Evolutionary conservation across 768 basidiomycete species (phyloP), one percentile per base, ranked within the genome.

Genomic region (Leccinum ochraceum): DNA sequence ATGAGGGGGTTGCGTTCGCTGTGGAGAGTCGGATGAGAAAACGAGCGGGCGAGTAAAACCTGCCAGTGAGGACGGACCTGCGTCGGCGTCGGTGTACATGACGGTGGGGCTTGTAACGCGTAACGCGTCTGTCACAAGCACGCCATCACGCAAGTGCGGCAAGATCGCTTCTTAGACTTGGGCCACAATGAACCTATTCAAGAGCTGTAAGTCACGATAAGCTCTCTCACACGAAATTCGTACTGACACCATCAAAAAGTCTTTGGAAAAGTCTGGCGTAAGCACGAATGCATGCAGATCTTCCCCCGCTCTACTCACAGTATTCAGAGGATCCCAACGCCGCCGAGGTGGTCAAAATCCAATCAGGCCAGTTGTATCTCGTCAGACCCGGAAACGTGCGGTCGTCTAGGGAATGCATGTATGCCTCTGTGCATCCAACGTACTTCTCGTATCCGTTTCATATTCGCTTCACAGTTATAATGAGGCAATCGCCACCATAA

Each of bases 391-490:
- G 92, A 57, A 92, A 90, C 67, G 88, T 97, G 67, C 90, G 95
- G 61, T 89, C 92, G 22, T 91, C 91, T 22, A 80, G 95, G 67
- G 96, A 98, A 81, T 98, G 96, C 93, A 97, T 98, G 95, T 97
- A 70, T 64, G 93, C 61, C 56, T 7, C 37, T 32, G 54, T 28
- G 11, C 59, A 44, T 32, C 16, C 44, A 1, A 32, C 42, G 52
- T n/a, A 7, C 34, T 26, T 51, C 62, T 52, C 37, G 36, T 49
- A 50, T 54, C 50, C 14, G 48, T n/a, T 30, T 55, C 50, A 54
- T 37, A 34, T 58, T 42, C 54, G 52, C 14, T 57, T 57, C 42
- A 24, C 70, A 98, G 96, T 69, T 98, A 92, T 75, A 94, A 93
- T 64, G 95, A 97, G 66, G 95, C 95, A 6, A 95, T 97, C 80